Percentiles rank a stretch among this genome's conserved stretches.
These are phyloP conservation scores for Erodium trifolium DNA, from an alignment of 441 rosid genomes.

Conservation along the genomic window DNA sequence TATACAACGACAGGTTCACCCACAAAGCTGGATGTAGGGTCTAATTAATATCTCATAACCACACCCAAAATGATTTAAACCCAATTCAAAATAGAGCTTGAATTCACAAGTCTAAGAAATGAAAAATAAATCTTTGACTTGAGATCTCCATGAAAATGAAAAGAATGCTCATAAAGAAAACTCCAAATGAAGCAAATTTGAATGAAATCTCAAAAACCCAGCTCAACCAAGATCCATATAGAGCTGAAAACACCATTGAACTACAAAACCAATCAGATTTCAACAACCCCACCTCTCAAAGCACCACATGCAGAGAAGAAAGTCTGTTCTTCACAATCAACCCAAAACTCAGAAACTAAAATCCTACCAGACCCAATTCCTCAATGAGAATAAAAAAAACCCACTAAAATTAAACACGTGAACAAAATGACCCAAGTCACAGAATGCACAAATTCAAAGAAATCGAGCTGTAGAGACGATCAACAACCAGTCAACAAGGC, in stretches of 20 bases:
- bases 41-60: background rate
- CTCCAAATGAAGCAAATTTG: background rate
- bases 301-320: background rate
- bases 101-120: background rate
- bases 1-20: background rate
- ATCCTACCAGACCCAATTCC: background rate
- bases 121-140: background rate
- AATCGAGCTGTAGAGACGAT: too few relatives aligned
- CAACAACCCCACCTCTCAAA: background rate
- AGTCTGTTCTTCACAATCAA: background rate
- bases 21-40: background rate
- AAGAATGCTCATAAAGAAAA: background rate
- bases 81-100: background rate
- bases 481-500: too few relatives aligned
- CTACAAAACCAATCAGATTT: background rate
- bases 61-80: background rate
- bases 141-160: background rate
- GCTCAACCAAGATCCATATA: background rate
- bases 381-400: background rate
- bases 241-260: background rate
- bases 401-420: background rate
- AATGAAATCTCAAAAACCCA: background rate
- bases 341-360: background rate
- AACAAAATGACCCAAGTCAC: background rate
- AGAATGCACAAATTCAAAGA: too few relatives aligned